Conservation (phyloP, 176 grass and related monocot species). For the Oryza glaberrima region DNA sequence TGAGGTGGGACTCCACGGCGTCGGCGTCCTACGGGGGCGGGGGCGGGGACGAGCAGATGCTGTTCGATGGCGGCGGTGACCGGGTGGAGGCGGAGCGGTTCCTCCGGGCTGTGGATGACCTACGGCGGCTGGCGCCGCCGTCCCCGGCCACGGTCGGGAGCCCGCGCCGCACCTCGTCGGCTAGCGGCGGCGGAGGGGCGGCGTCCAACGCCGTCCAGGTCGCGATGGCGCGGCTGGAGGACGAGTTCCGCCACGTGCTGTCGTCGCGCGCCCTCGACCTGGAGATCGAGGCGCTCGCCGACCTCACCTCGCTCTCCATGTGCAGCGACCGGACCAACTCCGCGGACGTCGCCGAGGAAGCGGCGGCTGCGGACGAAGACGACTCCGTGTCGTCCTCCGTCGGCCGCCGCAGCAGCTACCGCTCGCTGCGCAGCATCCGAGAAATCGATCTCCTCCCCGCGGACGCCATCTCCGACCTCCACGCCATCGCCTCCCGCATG, state of each 20-base stretch:
- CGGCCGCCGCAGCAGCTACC: conserved; percentile 70
- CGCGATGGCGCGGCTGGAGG: conserved; percentile 79
- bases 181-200: background rate
- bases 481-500: conserved; percentile 75
- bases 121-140: conserved; percentile 52
- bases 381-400: conserved; percentile 31
- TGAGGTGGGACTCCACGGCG: conserved; percentile 64
- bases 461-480: conserved; percentile 74
- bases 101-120: conserved; percentile 68
- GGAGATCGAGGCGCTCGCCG: conserved; percentile 59
- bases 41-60: conserved; percentile 54
- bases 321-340: conserved; percentile 38
- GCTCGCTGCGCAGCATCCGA: conserved; percentile 67
- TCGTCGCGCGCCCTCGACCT: conserved; percentile 55
- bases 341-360: background rate
- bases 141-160: conserved; percentile 22
- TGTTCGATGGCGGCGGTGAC: conserved; percentile 45
- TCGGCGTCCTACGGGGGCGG: conserved; percentile 39
- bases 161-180: conserved; percentile 39
- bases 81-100: conserved; percentile 58
- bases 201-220: conserved; percentile 50
- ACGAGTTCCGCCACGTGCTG: conserved; percentile 76
- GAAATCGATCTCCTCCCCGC: conserved; percentile 87
- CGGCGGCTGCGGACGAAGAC: background rate
- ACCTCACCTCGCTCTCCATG: conserved; percentile 52